A percentile compares a stretch with the other conserved stretches of the same genome.
phyloP scores from a whole-genome alignment of 2,329 filamentous ascomycete genomes.

The Epichloe baconii region DNA sequence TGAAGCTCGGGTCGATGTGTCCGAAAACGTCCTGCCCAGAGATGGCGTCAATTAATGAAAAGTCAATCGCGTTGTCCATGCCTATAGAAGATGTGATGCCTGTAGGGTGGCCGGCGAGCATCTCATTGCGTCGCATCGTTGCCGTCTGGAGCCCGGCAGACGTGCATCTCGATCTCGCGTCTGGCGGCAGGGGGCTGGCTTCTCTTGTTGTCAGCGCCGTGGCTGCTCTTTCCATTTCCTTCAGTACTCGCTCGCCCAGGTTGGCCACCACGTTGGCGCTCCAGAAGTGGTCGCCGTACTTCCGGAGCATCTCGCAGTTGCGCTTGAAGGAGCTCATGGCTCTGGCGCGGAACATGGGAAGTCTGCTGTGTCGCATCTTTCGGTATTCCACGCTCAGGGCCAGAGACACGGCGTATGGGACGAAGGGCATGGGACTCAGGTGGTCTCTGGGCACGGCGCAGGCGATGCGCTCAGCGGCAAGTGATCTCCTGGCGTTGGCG shows the following conservation, averaged over 20 bases:
- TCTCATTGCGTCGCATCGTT: slow-evolving; percentile 8
- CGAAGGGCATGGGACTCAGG: slow-evolving; percentile 40
- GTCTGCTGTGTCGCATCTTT: slow-evolving; percentile 48
- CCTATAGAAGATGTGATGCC: slow-evolving; percentile 15
- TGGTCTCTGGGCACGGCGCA: slow-evolving; percentile 39
- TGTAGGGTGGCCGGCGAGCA: slow-evolving; percentile 12
- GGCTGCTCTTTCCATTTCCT: slow-evolving; percentile 42
- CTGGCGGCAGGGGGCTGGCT: slow-evolving; percentile 14
- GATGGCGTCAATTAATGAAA: slow-evolving; percentile 28
- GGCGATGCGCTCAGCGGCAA: slow-evolving; percentile 44
- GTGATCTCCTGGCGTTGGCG: slow-evolving; percentile 42
- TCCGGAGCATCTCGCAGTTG: slow-evolving; percentile 38
- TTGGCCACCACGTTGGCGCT: slow-evolving; percentile 41
- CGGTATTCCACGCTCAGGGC: slow-evolving; percentile 49
- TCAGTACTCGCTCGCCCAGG: slow-evolving; percentile 40
- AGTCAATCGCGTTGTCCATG: slow-evolving; percentile 25
- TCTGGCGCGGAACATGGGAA: slow-evolving; percentile 45
- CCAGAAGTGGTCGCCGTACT: slow-evolving; percentile 44
- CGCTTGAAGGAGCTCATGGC: slow-evolving; percentile 40
- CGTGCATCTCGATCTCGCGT: slow-evolving; percentile 10
- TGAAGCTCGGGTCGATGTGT: slow-evolving; percentile 41
- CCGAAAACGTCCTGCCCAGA: slow-evolving; percentile 41
- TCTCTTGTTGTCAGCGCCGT: slow-evolving; percentile 29
- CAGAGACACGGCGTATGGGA: slow-evolving; percentile 49
- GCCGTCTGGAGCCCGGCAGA: slow-evolving; percentile 3